phyloP scores from a whole-genome alignment of 2,329 filamentous ascomycete genomes.

The Aureobasidium lini region DNA sequence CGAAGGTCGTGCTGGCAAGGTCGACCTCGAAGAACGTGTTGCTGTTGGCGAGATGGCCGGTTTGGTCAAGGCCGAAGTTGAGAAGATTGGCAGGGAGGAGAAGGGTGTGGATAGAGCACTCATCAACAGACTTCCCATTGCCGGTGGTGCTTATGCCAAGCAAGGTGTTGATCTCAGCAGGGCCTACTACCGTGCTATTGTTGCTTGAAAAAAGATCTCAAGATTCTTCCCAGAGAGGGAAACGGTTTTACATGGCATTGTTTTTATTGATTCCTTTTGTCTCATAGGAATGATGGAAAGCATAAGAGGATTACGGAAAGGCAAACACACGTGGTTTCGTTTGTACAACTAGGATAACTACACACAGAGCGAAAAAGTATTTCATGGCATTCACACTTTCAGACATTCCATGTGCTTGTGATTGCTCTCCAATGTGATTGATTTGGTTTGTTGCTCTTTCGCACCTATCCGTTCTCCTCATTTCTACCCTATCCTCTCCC shows the following conservation, averaged over 20 bases:
- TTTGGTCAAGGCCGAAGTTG: slow-evolving; percentile 14
- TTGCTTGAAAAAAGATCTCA: not conserved
- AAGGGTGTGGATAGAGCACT: slow-evolving; percentile 9
- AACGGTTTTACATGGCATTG: not conserved
- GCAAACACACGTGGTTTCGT: not conserved
- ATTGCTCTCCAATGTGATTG: too few species aligned
- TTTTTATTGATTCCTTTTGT: not conserved
- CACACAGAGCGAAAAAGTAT: not conserved
- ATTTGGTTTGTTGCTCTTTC: too few species aligned
- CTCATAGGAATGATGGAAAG: not conserved
- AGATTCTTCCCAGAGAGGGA: not conserved
- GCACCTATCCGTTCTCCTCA: too few species aligned
- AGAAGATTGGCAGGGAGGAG: slow-evolving; percentile 14
- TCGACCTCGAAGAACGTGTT: slow-evolving; percentile 16
- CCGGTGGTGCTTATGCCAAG: slow-evolving; percentile 14
- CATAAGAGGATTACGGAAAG: not conserved
- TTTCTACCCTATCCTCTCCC: too few species aligned
- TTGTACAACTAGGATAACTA: not conserved
- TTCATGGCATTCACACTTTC: not conserved
- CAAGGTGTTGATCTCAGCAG: slow-evolving; percentile 14
- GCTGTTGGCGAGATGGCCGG: slow-evolving; percentile 17
- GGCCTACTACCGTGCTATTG: slow-evolving; percentile 10
- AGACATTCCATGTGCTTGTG: too few species aligned
- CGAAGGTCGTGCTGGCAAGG: slow-evolving; percentile 4
- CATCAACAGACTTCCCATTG: slow-evolving; percentile 12